phyloP scores from a whole-genome alignment of 2,329 filamentous ascomycete species.

The Verticillium isaacii region DNA sequence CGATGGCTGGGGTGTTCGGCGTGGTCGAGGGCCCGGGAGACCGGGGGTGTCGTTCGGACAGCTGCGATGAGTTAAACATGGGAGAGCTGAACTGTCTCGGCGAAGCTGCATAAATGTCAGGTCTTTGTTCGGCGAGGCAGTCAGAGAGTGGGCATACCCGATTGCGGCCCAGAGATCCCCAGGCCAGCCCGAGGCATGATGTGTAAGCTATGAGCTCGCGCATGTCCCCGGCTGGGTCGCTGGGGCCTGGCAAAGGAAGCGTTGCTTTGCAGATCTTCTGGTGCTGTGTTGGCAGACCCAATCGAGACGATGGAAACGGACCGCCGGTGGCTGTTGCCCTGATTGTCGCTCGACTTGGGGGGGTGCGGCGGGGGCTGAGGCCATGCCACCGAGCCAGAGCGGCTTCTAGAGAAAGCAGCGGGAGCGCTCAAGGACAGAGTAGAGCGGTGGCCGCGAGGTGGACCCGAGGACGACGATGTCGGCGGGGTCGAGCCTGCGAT shows the following conservation, averaged over 20 bases:
- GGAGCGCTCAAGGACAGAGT: conserved; percentile 60
- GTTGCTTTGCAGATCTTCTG: conserved; percentile 38
- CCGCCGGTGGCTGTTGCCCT: conserved; percentile 62
- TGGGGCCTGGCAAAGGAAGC: conserved; percentile 37
- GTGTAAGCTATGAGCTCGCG: conserved; percentile 76
- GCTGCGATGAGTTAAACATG: conserved; percentile 51
- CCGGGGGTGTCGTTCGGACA: conserved; percentile 41
- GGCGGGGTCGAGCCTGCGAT: conserved; percentile 42
- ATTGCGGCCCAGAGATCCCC: conserved; percentile 23
- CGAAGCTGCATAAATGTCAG: conserved; percentile 16
- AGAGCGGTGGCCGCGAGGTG: conserved; percentile 57
- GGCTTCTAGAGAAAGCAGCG: conserved; percentile 35
- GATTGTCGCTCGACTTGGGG: conserved; percentile 19
- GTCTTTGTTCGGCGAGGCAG: not conserved
- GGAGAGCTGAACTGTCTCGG: conserved; percentile 44
- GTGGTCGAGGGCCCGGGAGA: conserved; percentile 36
- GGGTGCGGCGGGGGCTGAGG: conserved; percentile 24
- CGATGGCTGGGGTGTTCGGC: conserved; percentile 38
- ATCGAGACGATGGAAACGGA: conserved; percentile 82
- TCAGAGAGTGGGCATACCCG: conserved; percentile 27
- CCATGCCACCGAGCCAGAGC: conserved; percentile 45
- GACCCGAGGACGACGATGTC: conserved; percentile 22
- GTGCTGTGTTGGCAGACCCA: conserved; percentile 47
- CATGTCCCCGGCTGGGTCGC: conserved; percentile 61
- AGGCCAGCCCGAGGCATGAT: conserved; percentile 47